Evolutionary conservation across 371 early-diverging fungal species (phyloP).

Genomic region (Cokeromyces recurvatus): DNA sequence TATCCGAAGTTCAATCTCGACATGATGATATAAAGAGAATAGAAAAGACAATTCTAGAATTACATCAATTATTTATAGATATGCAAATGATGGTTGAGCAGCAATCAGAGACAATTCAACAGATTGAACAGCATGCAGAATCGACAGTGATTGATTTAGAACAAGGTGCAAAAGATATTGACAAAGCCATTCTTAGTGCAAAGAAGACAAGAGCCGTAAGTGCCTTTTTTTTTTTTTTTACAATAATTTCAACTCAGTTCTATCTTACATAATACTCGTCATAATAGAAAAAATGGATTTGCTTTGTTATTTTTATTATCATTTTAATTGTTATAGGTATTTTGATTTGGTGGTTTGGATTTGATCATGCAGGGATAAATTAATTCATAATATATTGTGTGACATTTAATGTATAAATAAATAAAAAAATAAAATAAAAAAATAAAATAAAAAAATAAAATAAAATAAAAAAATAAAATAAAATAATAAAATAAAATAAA

Average conservation of each 20-base stretch:
- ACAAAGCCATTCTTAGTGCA: slow-evolving; percentile 65
- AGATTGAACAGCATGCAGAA: slow-evolving; percentile 66
- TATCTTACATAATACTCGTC: no score
- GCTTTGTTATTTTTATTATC: slow-evolving; percentile 45
- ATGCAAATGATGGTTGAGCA: slow-evolving; percentile 82
- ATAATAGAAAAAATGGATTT: slow-evolving; percentile 58
- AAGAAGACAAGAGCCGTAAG: slow-evolving; percentile 65
- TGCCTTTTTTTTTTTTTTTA: no score
- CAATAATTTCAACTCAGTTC: no score
- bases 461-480: no score
- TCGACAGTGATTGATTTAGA: slow-evolving; percentile 63
- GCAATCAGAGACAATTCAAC: slow-evolving; percentile 68
- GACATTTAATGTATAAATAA: no score
- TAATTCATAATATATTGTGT: not conserved
- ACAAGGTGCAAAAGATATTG: slow-evolving; percentile 60
- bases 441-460: no score
- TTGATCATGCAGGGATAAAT: slow-evolving; percentile 23
- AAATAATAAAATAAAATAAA: not conserved
- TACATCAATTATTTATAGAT: slow-evolving; percentile 84
- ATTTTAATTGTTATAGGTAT: slow-evolving; percentile 40
- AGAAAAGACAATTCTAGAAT: slow-evolving; percentile 80
- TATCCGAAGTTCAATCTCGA: slow-evolving; percentile 78
- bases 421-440: no score
- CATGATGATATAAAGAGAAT: slow-evolving; percentile 86
- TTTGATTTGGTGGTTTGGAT: slow-evolving; percentile 44